Percentiles rank a stretch among this genome's conserved stretches.
These are phyloP conservation scores for Pythium insidiosum DNA, from an alignment of 352 stramenopile genomes.

Conservation along the genomic window DNA sequence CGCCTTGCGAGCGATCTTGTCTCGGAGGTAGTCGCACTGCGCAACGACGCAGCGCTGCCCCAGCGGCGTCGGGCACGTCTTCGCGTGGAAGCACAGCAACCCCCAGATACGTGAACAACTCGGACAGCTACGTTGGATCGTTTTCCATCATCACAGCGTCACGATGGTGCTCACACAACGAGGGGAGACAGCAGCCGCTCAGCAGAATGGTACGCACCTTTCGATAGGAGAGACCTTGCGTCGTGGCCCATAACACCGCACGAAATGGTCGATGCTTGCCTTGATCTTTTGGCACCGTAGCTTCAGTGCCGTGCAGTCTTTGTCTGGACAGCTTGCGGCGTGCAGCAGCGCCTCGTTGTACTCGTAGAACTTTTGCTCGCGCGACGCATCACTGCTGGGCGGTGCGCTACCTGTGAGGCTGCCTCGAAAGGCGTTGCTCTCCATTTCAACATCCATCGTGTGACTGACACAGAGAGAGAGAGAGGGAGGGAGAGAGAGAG, in stretches of 20 bases:
- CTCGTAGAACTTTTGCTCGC: constrained; percentile 80
- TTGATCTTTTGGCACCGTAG: constrained; percentile 84
- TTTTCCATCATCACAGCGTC: too few relatives aligned
- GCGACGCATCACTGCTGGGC: constrained; percentile 5
- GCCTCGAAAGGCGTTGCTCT: constrained; percentile 4
- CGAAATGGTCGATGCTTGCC: constrained; percentile 84
- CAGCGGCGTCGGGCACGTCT: constrained; percentile 48
- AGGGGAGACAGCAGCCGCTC: too few relatives aligned
- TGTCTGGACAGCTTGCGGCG: constrained; percentile 42
- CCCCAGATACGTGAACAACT: constrained; percentile 83
- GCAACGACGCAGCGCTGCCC: constrained; percentile 64
- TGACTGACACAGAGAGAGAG: too few relatives aligned
- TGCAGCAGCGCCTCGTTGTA: constrained; percentile 82
- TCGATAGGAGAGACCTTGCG: constrained; percentile 67
- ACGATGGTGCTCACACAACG: background rate
- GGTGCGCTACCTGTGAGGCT: constrained; percentile 4
- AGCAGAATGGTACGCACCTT: constrained; percentile 51
- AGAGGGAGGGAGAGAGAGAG: too few relatives aligned
- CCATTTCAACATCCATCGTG: constrained; percentile 20
- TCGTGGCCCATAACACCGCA: constrained; percentile 74
- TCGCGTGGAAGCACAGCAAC: constrained; percentile 81
- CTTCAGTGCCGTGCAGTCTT: constrained; percentile 48
- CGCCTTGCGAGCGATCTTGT: constrained; percentile 75
- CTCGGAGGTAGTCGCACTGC: constrained; percentile 80
- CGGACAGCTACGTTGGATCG: constrained; percentile 56